phyloP scores from a whole-genome alignment of 2,329 filamentous ascomycete genomes.

The Apiospora rasikravindrae region DNA sequence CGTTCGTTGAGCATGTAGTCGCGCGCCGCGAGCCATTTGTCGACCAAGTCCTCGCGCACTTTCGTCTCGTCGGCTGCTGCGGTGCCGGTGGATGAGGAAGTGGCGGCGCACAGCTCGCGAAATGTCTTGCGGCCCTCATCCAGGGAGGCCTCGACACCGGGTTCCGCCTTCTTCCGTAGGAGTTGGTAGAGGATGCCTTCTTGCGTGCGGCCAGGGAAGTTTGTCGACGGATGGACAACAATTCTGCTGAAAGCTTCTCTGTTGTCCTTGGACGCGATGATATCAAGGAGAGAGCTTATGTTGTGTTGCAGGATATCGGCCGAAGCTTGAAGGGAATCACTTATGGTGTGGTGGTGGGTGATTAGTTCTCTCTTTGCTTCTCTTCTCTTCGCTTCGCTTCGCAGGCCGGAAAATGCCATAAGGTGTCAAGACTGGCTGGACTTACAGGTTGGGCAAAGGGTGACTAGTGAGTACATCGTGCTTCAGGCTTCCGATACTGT shows the following conservation, averaged over 20 bases:
- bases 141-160: conserved; percentile 75
- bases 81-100: conserved; percentile 17
- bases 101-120: neutral
- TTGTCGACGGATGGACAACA: conserved; percentile 76
- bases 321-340: conserved; percentile 74
- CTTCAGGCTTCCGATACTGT: conserved; percentile 68
- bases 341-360: conserved; percentile 37
- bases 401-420: neutral
- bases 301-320: conserved; percentile 74
- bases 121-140: conserved; percentile 61
- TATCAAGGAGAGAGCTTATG: conserved; percentile 68
- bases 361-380: neutral
- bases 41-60: conserved; percentile 42
- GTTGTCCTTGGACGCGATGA: conserved; percentile 64
- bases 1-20: conserved; percentile 30
- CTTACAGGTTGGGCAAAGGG: conserved; percentile 71
- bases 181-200: conserved; percentile 70
- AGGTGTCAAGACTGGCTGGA: neutral
- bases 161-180: conserved; percentile 83
- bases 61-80: conserved; percentile 12
- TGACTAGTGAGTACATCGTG: conserved; percentile 65
- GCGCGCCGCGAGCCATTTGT: conserved; percentile 44
- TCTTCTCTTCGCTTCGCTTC: neutral
- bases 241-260: conserved; percentile 70
- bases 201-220: conserved; percentile 73